Percentiles rank a stretch among this genome's conserved stretches.
Conservation (phyloP, 2,329 filamentous ascomycete species). For the Penicillium sp. region DNA sequence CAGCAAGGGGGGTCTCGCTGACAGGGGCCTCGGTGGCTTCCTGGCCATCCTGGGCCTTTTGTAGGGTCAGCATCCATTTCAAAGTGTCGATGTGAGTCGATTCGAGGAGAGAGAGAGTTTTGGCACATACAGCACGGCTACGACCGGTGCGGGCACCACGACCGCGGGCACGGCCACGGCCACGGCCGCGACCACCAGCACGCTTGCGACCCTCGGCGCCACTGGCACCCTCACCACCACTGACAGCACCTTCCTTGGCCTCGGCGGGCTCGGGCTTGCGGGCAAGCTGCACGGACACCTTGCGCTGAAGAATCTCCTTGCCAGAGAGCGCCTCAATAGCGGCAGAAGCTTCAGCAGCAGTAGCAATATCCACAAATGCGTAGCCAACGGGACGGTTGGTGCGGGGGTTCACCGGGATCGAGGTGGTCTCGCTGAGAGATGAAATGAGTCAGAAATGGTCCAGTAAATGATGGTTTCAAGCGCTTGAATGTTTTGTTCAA, state of each 20-base stretch:
- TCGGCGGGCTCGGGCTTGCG: conserved; percentile 89
- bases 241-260: conserved; percentile 71
- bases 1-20: conserved; percentile 54
- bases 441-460: conserved; percentile 35
- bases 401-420: conserved; percentile 98
- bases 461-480: neutral
- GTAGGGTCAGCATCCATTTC: conserved; percentile 3
- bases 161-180: conserved; percentile 63
- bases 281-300: conserved; percentile 97
- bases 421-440: conserved; percentile 80
- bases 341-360: conserved; percentile 88
- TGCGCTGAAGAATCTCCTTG: conserved; percentile 96
- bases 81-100: neutral
- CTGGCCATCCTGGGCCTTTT: conserved; percentile 26
- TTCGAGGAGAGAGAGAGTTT: neutral
- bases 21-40: conserved; percentile 35
- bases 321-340: conserved; percentile 94
- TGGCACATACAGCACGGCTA: conserved; percentile 54
- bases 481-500: neutral
- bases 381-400: conserved; percentile 98
- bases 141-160: conserved; percentile 67
- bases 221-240: conserved; percentile 69
- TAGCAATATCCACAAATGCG: conserved; percentile 97
- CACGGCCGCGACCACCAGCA: conserved; percentile 60
- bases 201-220: conserved; percentile 63